Conservation (phyloP, 1,139 yeast species). For the Pichia sp. region DNA sequence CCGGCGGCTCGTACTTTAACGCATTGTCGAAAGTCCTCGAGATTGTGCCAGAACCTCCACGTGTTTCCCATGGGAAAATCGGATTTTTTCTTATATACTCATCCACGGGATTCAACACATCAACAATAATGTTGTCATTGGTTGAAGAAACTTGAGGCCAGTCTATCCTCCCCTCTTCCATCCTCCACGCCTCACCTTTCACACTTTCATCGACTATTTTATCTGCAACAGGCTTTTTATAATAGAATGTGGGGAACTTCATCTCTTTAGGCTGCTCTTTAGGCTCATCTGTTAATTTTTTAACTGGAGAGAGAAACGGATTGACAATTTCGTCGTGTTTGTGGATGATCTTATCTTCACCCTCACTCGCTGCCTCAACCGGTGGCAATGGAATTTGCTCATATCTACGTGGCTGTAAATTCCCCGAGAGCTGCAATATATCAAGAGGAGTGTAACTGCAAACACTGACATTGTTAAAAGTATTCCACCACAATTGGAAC, state of each 20-base stretch:
- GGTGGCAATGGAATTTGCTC: no score
- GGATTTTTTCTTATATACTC: constrained; percentile 29
- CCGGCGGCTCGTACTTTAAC: constrained; percentile 17
- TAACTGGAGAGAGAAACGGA: constrained; percentile 7
- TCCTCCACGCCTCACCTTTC: constrained; percentile 38
- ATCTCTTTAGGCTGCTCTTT: no score
- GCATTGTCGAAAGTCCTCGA: constrained; percentile 23
- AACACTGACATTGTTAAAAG: constrained; percentile 26
- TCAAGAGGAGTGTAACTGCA: constrained; percentile 4
- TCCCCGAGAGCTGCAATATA: constrained; percentile 21
- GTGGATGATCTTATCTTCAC: neutral
- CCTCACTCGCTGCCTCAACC: neutral
- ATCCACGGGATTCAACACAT: constrained; percentile 7
- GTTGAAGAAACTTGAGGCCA: constrained; percentile 13
- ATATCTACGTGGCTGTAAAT: constrained; percentile 20
- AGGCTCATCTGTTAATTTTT: neutral
- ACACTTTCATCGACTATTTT: constrained; percentile 15
- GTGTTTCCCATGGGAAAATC: constrained; percentile 44
- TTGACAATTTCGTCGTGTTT: constrained; percentile 6
- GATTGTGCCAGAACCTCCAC: neutral
- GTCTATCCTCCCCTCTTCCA: constrained; percentile 33
- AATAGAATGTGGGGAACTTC: constrained; percentile 21
- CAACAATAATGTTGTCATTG: neutral
- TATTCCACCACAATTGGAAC: constrained; percentile 39
- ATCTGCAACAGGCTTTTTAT: constrained; percentile 15